Percentiles rank a stretch among this genome's conserved stretches.
Evolutionary conservation across 2,329 filamentous ascomycete genomes (phyloP).

Genomic region (Ophiostoma sp.): DNA sequence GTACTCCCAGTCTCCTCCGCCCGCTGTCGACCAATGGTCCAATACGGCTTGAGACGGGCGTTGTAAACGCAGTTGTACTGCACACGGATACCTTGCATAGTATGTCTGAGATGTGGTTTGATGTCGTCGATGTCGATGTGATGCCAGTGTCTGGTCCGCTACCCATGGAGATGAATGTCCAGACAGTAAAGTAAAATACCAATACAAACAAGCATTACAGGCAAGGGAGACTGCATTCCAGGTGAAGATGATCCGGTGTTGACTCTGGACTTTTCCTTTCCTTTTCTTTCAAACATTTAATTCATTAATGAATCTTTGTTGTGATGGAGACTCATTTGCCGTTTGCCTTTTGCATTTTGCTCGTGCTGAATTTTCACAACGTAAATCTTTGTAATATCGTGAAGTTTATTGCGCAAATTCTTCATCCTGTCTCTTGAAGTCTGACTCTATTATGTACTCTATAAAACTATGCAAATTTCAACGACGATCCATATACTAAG

Average conservation of each 20-base stretch:
- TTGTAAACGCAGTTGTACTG: constrained; percentile 2
- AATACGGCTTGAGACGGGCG: background rate
- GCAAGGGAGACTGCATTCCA: background rate
- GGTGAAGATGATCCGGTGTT: background rate
- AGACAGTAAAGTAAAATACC: background rate
- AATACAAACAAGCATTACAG: background rate
- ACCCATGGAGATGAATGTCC: background rate
- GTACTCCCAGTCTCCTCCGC: background rate
- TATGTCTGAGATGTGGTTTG: background rate
- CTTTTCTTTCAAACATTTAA: background rate
- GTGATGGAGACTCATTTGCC: background rate
- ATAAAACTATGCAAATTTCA: background rate
- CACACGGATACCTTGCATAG: background rate
- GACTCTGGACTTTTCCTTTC: no score
- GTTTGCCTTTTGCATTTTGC: background rate
- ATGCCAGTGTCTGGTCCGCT: background rate
- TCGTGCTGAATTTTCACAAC: background rate
- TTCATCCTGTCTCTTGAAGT: background rate
- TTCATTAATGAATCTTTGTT: background rate
- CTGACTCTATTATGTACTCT: background rate
- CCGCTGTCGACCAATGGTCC: background rate
- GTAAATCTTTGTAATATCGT: constrained; percentile 1
- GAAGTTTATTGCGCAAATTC: background rate
- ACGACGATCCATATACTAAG: background rate
- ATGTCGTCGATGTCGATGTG: background rate